Conservation (phyloP, 768 basidiomycete species). For the Mycena kentingensis region DNA sequence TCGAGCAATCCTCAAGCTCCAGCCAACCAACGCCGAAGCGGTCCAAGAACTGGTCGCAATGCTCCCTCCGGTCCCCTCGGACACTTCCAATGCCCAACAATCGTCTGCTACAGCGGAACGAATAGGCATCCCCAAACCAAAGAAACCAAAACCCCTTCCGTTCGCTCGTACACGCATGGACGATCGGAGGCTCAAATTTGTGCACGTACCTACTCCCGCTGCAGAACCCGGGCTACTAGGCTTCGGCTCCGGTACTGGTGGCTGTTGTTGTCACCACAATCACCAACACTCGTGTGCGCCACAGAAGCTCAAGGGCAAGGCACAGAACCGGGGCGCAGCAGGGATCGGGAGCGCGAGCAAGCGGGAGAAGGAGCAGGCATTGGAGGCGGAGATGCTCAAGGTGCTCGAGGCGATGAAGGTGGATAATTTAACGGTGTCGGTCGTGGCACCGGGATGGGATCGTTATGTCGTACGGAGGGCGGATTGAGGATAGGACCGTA, state of each 20-base stretch:
- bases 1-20: slow-evolving; percentile 58
- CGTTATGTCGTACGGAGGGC: slow-evolving; percentile 54
- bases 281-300: slow-evolving; percentile 12
- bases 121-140: slow-evolving; percentile 42
- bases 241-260: no score
- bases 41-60: slow-evolving; percentile 54
- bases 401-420: slow-evolving; percentile 20
- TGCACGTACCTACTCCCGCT: slow-evolving; percentile 46
- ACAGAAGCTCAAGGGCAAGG: slow-evolving; percentile 30
- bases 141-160: slow-evolving; percentile 49
- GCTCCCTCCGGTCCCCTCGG: slow-evolving; percentile 26
- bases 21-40: slow-evolving; percentile 67
- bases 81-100: slow-evolving; percentile 11
- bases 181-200: slow-evolving; percentile 55
- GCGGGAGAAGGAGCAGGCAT: slow-evolving; percentile 31
- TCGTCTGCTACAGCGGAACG: slow-evolving; percentile 13
- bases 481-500: no score
- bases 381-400: slow-evolving; percentile 40
- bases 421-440: slow-evolving; percentile 23
- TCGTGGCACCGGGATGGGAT: slow-evolving; percentile 66
- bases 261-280: background rate
- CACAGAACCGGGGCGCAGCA: slow-evolving; percentile 26
- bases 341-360: slow-evolving; percentile 33
- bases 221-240: slow-evolving; percentile 19
- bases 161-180: slow-evolving; percentile 55